Percentiles rank a stretch among this genome's conserved stretches.
Evolutionary conservation across 345 rosid genomes (phyloP).

Genomic region (Atalantia buxifolia): DNA sequence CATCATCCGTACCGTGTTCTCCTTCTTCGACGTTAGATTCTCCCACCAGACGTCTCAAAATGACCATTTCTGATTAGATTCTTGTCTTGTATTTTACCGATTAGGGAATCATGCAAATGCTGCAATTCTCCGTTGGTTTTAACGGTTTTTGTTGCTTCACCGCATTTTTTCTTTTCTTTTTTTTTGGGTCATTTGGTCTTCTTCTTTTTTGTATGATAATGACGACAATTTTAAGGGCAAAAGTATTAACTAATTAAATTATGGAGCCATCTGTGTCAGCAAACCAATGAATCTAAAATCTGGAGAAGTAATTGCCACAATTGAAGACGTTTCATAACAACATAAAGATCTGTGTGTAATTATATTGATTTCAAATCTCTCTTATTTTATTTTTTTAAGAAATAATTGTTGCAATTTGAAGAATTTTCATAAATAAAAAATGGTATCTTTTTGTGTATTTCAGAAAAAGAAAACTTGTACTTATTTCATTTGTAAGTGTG

Average conservation of each 20-base stretch:
- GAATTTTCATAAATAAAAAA: too few species aligned
- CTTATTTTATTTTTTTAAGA: too few species aligned
- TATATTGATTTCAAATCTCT: not conserved
- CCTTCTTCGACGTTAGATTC: conserved; percentile 48
- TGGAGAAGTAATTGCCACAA: not conserved
- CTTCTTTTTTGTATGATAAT: conserved; percentile 2
- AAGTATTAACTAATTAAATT: not conserved
- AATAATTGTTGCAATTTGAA: not conserved
- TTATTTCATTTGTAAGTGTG: too few species aligned
- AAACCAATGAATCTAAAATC: not conserved
- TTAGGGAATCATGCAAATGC: not conserved
- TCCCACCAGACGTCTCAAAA: conserved; percentile 45
- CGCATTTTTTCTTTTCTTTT: not conserved
- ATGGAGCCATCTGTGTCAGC: not conserved
- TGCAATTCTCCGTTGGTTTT: conserved; percentile 28
- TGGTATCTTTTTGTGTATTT: too few species aligned
- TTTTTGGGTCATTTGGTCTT: not conserved
- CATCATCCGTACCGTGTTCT: conserved; percentile 44
- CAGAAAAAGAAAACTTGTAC: too few species aligned
- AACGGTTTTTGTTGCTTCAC: conserved; percentile 36
- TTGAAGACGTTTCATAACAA: too few species aligned
- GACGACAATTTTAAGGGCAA: not conserved
- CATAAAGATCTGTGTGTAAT: not conserved
- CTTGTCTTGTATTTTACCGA: not conserved
- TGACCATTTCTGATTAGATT: conserved; percentile 27